Evolutionary conservation across 2,329 filamentous ascomycete genomes (phyloP).

Genomic region (Blastomyces emzantsi): DNA sequence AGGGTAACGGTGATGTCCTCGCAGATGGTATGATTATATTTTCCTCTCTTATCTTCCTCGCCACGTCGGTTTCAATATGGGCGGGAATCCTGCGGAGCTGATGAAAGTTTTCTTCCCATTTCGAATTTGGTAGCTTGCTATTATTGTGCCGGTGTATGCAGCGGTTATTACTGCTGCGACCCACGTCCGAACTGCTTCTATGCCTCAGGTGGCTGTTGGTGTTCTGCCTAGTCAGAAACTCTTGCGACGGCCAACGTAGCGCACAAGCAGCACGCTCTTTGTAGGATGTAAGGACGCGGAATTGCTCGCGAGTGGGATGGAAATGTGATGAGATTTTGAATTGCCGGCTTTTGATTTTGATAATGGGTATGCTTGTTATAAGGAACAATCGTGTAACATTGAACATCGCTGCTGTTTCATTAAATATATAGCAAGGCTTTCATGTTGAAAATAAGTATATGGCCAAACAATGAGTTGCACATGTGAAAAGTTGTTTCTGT

Average conservation of each 20-base stretch:
- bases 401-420: background rate
- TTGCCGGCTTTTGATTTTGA: background rate
- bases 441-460: background rate
- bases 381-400: background rate
- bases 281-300: background rate
- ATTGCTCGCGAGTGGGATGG: background rate
- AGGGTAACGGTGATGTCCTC: background rate
- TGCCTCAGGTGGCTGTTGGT: conserved; percentile 2
- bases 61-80: background rate
- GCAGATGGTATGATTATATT: background rate
- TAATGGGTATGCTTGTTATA: background rate
- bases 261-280: background rate
- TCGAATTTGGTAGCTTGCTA: background rate
- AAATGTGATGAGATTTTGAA: no score
- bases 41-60: background rate
- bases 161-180: conserved; percentile 3
- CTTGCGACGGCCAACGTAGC: no score
- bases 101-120: background rate
- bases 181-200: conserved; percentile 6
- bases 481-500: background rate
- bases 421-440: background rate
- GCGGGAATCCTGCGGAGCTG: background rate
- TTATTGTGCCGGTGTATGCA: background rate
- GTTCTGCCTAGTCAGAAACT: background rate
- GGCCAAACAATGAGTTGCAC: background rate